phyloP scores from a whole-genome alignment of 1,284 basidiomycete genomes.

The Rhodotorula sp. region DNA sequence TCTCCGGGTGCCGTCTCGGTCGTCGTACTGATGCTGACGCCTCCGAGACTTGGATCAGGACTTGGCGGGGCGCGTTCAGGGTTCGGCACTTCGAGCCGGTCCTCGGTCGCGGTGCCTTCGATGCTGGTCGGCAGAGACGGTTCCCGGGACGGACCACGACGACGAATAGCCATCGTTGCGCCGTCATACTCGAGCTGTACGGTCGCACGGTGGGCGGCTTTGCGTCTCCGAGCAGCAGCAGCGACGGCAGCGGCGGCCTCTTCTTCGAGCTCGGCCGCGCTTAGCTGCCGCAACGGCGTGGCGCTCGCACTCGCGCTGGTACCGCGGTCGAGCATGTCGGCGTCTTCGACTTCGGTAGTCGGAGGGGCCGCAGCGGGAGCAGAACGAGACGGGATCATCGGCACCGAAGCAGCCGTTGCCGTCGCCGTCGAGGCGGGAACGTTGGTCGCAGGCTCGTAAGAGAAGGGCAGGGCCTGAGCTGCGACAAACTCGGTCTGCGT shows the following conservation, averaged over 20 bases:
- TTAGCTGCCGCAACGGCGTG: neutral
- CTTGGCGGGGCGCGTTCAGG: slow-evolving; percentile 7
- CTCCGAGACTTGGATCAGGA: slow-evolving; percentile 15
- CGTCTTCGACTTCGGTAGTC: slow-evolving; percentile 5
- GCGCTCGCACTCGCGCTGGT: neutral
- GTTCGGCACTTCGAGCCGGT: slow-evolving; percentile 1
- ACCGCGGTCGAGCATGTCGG: slow-evolving; percentile 21
- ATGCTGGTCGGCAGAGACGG: slow-evolving; percentile 10
- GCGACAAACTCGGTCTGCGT: slow-evolving; percentile 32
- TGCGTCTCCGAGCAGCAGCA: slow-evolving; percentile 40
- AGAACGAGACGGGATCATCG: slow-evolving; percentile 31
- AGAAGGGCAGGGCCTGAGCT: slow-evolving; percentile 38
- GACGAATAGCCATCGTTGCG: neutral
- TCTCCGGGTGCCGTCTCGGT: slow-evolving; percentile 27
- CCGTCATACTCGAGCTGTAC: slow-evolving; percentile 85
- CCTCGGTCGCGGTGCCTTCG: neutral
- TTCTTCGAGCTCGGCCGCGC: slow-evolving; percentile 1
- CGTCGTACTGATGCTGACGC: slow-evolving; percentile 23
- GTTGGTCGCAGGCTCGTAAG: slow-evolving; percentile 30
- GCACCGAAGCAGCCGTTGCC: slow-evolving; percentile 3
- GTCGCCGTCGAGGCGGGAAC: neutral
- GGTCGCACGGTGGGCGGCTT: slow-evolving; percentile 65
- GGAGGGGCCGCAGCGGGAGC: slow-evolving; percentile 20
- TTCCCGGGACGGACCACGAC: neutral
- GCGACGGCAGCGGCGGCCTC: neutral